These are phyloP conservation scores for Hymenoscyphus infarciens DNA, from an alignment of 2,329 filamentous ascomycete species.

Conservation along the genomic window DNA sequence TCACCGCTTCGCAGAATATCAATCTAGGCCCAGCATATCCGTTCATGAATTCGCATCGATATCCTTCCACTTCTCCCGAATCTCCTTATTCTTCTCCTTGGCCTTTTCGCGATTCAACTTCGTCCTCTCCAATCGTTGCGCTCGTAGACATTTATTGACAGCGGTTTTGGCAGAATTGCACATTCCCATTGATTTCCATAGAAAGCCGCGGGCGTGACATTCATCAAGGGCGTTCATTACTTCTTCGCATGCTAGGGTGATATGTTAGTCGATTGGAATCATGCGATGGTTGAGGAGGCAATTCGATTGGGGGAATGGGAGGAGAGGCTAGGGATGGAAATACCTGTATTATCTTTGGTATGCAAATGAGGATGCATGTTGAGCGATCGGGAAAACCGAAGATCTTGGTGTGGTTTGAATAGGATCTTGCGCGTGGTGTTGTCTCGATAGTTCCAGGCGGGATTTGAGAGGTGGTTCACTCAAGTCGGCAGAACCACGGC, in stretches of 20 bases:
- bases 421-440: constrained; percentile 15
- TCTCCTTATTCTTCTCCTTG: constrained; percentile 65
- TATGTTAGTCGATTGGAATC: constrained; percentile 17
- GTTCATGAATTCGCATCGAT: constrained; percentile 65
- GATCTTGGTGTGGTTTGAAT: constrained; percentile 12
- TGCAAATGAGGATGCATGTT: constrained; percentile 97
- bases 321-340: constrained; percentile 17
- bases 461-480: constrained; percentile 10
- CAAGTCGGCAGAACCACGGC: constrained; percentile 5
- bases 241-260: constrained; percentile 78
- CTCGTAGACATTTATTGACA: constrained; percentile 80
- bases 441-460: no score
- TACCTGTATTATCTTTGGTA: constrained; percentile 87
- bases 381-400: constrained; percentile 13
- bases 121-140: constrained; percentile 75
- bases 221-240: constrained; percentile 92
- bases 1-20: no score
- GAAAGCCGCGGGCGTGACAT: constrained; percentile 87
- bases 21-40: background rate
- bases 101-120: constrained; percentile 70
- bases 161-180: constrained; percentile 84
- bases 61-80: constrained; percentile 76
- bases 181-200: constrained; percentile 86
- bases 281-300: background rate
- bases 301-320: background rate